A percentile compares a stretch with the other conserved stretches of the same genome.
Evolutionary conservation across 495 filamentous ascomycete genomes (phyloP).

Genomic region (Usnea hakonensis): DNA sequence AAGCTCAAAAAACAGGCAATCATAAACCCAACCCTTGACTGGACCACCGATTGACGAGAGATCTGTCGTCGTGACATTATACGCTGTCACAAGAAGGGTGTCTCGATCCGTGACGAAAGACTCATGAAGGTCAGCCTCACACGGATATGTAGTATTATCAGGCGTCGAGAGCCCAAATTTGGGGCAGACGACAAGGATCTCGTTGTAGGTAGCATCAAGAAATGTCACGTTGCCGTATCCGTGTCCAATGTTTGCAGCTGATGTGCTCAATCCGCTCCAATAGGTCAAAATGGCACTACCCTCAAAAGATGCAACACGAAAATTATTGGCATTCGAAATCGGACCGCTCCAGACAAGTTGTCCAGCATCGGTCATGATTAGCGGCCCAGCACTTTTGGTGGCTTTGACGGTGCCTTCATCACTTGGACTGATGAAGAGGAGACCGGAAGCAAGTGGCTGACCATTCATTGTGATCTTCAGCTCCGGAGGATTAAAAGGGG

Average conservation of each 20-base stretch:
- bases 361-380: conserved; percentile 25
- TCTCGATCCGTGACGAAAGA: conserved; percentile 41
- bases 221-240: conserved; percentile 33
- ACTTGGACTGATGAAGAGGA: conserved; percentile 23
- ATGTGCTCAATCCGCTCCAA: conserved; percentile 9
- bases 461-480: conserved; percentile 20
- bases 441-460: conserved; percentile 19
- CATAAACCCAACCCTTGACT: conserved; percentile 42
- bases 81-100: conserved; percentile 46
- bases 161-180: conserved; percentile 12
- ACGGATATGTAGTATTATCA: conserved; percentile 6
- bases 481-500: conserved; percentile 22
- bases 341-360: conserved; percentile 26
- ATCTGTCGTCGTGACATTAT: conserved; percentile 37
- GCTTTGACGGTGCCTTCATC: neutral
- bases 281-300: conserved; percentile 9
- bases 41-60: conserved; percentile 35
- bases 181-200: conserved; percentile 27
- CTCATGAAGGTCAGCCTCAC: conserved; percentile 37
- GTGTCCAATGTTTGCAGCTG: conserved; percentile 16
- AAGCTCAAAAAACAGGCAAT: conserved; percentile 46
- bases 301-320: conserved; percentile 9
- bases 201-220: conserved; percentile 42
- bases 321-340: conserved; percentile 11
- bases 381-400: conserved; percentile 17